Evolutionary conservation across 805 yeast species (phyloP).

Genomic region (Saccharomycopsis olivae): DNA sequence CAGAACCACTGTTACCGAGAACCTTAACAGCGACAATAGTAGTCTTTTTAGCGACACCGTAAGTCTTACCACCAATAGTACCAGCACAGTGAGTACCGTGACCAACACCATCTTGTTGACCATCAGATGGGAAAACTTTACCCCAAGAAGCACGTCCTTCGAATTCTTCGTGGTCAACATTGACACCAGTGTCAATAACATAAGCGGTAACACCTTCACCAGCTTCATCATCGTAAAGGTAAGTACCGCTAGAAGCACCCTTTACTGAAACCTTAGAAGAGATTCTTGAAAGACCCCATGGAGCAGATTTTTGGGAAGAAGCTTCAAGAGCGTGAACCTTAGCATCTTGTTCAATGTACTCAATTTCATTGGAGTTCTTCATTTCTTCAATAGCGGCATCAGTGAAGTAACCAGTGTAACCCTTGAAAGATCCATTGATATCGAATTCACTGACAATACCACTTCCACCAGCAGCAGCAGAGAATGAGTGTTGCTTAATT

Average conservation of each 20-base stretch:
- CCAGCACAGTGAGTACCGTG: slow-evolving; percentile 65
- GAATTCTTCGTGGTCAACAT: slow-evolving; percentile 43
- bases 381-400: too few species aligned
- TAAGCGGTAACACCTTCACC: slow-evolving; percentile 51
- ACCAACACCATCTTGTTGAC: slow-evolving; percentile 46
- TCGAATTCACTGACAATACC: too few species aligned
- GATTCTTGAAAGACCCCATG: slow-evolving; percentile 67
- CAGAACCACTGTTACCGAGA: slow-evolving; percentile 46
- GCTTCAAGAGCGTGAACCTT: too few species aligned
- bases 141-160: slow-evolving; percentile 56
- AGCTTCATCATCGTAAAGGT: slow-evolving; percentile 47
- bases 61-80: slow-evolving; percentile 45
- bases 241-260: slow-evolving; percentile 38
- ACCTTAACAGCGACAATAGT: slow-evolving; percentile 51
- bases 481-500: too few species aligned
- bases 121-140: slow-evolving; percentile 35
- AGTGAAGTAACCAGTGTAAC: too few species aligned
- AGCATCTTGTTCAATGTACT: too few species aligned
- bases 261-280: slow-evolving; percentile 52
- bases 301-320: slow-evolving; percentile 49
- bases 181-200: slow-evolving; percentile 46
- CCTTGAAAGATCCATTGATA: too few species aligned
- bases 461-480: too few species aligned
- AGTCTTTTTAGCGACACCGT: slow-evolving; percentile 53
- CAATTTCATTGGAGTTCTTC: too few species aligned